Conservation (phyloP, 257 asterid genomes). For the Voacanga thouarsii region DNA sequence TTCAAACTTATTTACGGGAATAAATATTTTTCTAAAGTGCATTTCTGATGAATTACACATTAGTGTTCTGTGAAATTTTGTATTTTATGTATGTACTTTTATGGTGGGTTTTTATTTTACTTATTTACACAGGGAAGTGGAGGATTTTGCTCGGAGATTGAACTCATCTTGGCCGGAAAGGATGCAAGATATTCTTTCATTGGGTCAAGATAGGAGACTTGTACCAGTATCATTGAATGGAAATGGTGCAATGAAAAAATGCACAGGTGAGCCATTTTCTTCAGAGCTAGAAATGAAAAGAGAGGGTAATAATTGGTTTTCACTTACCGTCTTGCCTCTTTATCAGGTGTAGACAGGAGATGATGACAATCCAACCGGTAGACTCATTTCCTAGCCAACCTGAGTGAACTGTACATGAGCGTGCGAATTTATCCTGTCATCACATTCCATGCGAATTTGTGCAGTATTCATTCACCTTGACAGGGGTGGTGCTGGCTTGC, state of each 20-base stretch:
- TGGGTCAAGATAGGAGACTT: constrained; percentile 37
- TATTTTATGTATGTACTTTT: background rate
- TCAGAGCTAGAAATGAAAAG: background rate
- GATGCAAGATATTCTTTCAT: constrained; percentile 39
- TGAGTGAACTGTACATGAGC: background rate
- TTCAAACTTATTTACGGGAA: background rate
- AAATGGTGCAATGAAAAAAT: constrained; percentile 29
- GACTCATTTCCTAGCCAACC: constrained; percentile 2
- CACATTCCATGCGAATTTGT: background rate
- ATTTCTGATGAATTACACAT: background rate
- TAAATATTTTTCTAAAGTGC: background rate
- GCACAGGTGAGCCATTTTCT: constrained; percentile 25
- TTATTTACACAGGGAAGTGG: constrained; percentile 37
- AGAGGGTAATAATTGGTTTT: background rate
- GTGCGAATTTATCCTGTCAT: background rate
- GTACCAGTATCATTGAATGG: constrained; percentile 30
- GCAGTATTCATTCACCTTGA: background rate
- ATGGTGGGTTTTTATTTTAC: background rate
- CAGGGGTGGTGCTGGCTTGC: background rate
- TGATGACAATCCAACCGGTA: background rate
- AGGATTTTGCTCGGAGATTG: constrained; percentile 50
- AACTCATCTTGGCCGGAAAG: constrained; percentile 49
- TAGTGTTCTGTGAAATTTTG: background rate
- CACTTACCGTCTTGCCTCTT: background rate
- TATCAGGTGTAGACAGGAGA: constrained; percentile 12